Conservation (phyloP, 768 basidiomycete species). For the Lentinus brumalis region DNA sequence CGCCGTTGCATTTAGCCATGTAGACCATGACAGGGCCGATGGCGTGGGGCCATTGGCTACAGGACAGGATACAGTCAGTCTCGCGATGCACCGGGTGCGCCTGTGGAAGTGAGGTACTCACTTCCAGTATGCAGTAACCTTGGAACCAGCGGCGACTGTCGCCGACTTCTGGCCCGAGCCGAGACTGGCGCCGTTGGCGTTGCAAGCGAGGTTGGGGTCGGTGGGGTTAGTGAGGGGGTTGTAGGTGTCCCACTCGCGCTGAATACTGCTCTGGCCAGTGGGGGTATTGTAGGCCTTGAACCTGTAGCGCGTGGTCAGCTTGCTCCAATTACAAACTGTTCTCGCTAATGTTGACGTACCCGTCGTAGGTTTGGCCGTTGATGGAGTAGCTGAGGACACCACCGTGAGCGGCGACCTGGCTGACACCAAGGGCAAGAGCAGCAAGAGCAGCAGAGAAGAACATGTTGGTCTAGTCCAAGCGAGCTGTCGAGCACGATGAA, state of each 20-base stretch:
- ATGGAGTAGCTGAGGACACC: constrained; percentile 41
- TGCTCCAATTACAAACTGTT: neutral
- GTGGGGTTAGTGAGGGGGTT: constrained; percentile 41
- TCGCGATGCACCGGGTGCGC: neutral
- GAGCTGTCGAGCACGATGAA: constrained; percentile 3
- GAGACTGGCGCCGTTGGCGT: constrained; percentile 36
- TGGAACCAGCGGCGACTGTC: constrained; percentile 40
- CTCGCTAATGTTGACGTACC: constrained; percentile 23
- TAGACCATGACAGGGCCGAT: constrained; percentile 38
- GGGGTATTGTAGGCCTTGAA: constrained; percentile 42
- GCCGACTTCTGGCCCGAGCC: constrained; percentile 38
- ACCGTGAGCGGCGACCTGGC: constrained; percentile 37
- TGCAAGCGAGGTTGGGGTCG: constrained; percentile 39
- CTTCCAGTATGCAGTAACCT: constrained; percentile 43
- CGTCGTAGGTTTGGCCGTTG: constrained; percentile 34
- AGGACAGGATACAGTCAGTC: neutral
- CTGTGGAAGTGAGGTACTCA: constrained; percentile 5
- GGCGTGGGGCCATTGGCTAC: constrained; percentile 35
- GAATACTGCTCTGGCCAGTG: constrained; percentile 41
- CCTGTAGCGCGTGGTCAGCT: constrained; percentile 12
- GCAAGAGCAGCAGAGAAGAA: constrained; percentile 20
- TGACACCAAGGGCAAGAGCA: constrained; percentile 19
- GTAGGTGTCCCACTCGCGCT: constrained; percentile 43
- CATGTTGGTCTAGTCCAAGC: constrained; percentile 10
- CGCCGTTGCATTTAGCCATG: constrained; percentile 39